Base-by-base conservation (phyloP, 2,329 filamentous ascomycete species). In the Fusarium pilosicola region DNA sequence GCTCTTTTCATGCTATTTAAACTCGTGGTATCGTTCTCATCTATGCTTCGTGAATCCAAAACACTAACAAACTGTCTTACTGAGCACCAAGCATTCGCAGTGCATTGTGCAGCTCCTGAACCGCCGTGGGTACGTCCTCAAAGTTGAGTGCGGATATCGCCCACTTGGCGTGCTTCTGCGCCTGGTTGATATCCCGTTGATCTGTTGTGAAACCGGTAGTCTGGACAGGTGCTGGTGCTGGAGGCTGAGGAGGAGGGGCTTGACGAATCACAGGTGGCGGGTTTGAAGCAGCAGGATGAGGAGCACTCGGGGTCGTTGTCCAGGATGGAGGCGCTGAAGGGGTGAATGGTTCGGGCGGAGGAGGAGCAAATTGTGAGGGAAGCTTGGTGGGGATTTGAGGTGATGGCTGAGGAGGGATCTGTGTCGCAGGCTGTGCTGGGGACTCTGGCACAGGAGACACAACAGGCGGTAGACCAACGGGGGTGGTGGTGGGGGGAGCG, bases 131-230 rank as follows among this genome's bases (percentile, higher is more conserved):
- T 4, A 97, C 93, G 80, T 99, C 96, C 76, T 99, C 96, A 82
- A 99, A 99, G 78, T 98, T 97, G 54, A 99, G 84, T 1, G 96
- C 96, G 17, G 95, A 98, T 46, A 98, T 97, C 1, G 96, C 96
- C 94, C 94, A 99, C 78, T 94, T 95, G 5, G 96, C 95, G 84
- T 98, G 96, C 81, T 98, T 99, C 81, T 97, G 95, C 9, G 96
- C 96, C 76, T 91, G 89, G 41, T 90, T 85, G 41, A 98, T 92
- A 72, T 97, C 94, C 38, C 82, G 79, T 13, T 80, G 79, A 52
- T 79, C 77, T 20, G 73, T 74, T 6, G 75, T 61, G 24, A 69
- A 66, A 9, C 63, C 48, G 22, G 49, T 38, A 22, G 41, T 63
- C n/a, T 67, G 63, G 32, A 62, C 67, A 7, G 73, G 67, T 5